A percentile compares a stretch with the other conserved stretches of the same genome.
Evolutionary conservation across 768 basidiomycete species (phyloP).

Genomic region (Boletus vinaceobasis): DNA sequence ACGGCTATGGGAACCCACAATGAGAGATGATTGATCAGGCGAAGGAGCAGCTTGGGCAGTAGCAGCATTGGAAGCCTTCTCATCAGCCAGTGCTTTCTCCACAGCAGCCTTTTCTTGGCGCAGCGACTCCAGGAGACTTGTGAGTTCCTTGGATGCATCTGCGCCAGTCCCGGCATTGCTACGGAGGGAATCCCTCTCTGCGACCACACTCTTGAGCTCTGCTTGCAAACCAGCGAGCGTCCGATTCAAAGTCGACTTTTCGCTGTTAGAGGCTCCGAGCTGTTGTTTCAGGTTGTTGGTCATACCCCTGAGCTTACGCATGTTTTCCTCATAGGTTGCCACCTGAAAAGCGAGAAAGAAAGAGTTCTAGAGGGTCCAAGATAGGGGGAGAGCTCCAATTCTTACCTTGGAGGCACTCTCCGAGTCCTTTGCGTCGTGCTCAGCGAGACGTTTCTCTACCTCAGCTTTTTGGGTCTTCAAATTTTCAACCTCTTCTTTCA

Average conservation of each 20-base stretch:
- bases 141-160: slow-evolving; percentile 29
- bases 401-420: slow-evolving; percentile 33
- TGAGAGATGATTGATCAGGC: slow-evolving; percentile 24
- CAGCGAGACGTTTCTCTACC: slow-evolving; percentile 26
- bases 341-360: slow-evolving; percentile 29
- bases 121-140: slow-evolving; percentile 34
- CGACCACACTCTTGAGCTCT: slow-evolving; percentile 27
- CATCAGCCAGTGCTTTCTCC: slow-evolving; percentile 38
- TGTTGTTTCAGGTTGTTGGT: slow-evolving; percentile 26
- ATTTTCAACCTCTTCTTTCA: slow-evolving; percentile 67
- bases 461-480: slow-evolving; percentile 45
- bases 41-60: slow-evolving; percentile 4
- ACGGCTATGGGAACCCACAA: slow-evolving; percentile 29
- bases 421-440: slow-evolving; percentile 31
- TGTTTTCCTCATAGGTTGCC: slow-evolving; percentile 40
- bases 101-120: slow-evolving; percentile 37
- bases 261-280: slow-evolving; percentile 21
- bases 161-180: slow-evolving; percentile 8
- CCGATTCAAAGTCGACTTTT: slow-evolving; percentile 31
- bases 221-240: slow-evolving; percentile 23
- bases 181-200: slow-evolving; percentile 30
- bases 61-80: slow-evolving; percentile 30
- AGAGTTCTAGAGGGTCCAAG: not conserved
- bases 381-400: not conserved
- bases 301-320: slow-evolving; percentile 35